Evolutionary conservation across 78 protist species (phyloP), one percentile per base, ranked within the genome.

Genomic region (Dictyostelium capitatum): DNA sequence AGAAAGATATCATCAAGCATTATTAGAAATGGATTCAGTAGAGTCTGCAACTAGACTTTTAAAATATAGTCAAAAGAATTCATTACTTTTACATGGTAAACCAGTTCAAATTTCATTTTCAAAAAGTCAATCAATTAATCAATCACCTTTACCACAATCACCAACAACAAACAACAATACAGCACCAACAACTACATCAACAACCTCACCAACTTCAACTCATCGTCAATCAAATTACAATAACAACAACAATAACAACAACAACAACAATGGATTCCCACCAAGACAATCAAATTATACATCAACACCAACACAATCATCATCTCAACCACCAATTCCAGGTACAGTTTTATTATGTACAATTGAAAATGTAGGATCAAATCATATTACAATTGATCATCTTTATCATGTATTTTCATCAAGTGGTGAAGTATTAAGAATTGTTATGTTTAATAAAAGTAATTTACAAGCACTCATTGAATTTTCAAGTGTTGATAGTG

Each of bases 391-490:
- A 28, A 74, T 78, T 30, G 94, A 89, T 70, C 80, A 77, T 41
- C 57, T 89, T 20, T 41, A 89, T 54, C 89, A 80, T 64, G 51
- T 64, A 41, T 82, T 81, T 41, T 47, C 72, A 23, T 23, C 37
- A 47, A 78, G 65, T 77, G 94, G 94, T 47, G 94, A 81, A 32
- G 94, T 89, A 4, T 73, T 73, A 2, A 56, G 94, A 54, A 89
- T 89, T 41, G 94, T 89, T 17, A 81, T 89, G 43, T 89, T 89
- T 30, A 89, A 50, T 48, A 89, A 89, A 23, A 78, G 12, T 19
- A 70, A 73, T 30, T 47, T 89, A 65, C 92, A 94, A 84, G 92
- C 94, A 10, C 47, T 94, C 74, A 92, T 95, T 46, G 97, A 95
- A 50, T 96, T 89, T 32, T 79, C 90, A 47, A 32, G 73, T 1